phyloP scores from a whole-genome alignment of 345 rosid species.

The Euclidium syriacum region DNA sequence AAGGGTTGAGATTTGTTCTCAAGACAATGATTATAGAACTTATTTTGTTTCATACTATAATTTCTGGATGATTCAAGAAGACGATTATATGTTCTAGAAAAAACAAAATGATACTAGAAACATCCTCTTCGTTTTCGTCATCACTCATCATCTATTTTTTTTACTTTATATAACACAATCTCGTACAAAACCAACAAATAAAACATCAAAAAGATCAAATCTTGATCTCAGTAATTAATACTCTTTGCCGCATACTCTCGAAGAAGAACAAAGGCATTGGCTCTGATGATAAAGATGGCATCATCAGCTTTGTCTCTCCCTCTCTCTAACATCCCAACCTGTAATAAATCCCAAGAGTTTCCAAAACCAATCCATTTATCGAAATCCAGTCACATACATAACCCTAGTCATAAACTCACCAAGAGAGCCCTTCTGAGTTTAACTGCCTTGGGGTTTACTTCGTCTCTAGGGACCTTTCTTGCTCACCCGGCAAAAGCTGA shows the following conservation, averaged over 20 bases:
- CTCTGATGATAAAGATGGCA: constrained; percentile 9
- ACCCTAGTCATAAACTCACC: constrained; percentile 23
- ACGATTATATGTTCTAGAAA: constrained; percentile 11
- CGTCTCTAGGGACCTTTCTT: constrained; percentile 14
- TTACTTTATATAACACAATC: constrained; percentile 9
- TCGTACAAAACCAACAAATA: neutral
- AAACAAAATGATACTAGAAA: constrained; percentile 20
- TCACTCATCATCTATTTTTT: neutral
- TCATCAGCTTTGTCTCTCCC: constrained; percentile 40
- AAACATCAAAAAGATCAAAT: neutral
- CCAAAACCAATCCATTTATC: constrained; percentile 28
- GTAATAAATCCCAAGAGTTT: constrained; percentile 36
- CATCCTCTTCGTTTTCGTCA: constrained; percentile 14
- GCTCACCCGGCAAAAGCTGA: constrained; percentile 42
- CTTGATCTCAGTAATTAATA: neutral
- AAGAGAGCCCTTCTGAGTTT: constrained; percentile 43
- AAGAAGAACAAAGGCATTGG: neutral
- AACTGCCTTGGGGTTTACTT: constrained; percentile 32
- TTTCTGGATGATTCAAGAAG: constrained; percentile 23
- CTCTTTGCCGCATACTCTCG: neutral
- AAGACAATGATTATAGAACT: neutral
- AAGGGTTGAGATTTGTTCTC: neutral
- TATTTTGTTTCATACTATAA: neutral
- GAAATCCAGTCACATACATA: constrained; percentile 24
- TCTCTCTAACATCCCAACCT: constrained; percentile 34